Conservation (phyloP, 768 basidiomycete species). For the Termitomyces sp. region DNA sequence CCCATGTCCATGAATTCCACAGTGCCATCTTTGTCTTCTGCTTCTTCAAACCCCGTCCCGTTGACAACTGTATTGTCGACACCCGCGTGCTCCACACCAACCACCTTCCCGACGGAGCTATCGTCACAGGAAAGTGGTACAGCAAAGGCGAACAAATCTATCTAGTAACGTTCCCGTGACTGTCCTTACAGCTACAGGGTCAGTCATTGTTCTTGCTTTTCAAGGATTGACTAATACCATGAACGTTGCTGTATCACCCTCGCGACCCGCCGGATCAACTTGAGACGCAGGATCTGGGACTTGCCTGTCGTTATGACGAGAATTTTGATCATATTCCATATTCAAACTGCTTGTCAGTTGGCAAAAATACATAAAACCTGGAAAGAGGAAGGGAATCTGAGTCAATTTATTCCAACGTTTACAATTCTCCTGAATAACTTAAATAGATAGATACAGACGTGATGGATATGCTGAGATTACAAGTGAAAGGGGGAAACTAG, state of each 20-base stretch:
- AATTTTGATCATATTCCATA: background rate
- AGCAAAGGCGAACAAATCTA: background rate
- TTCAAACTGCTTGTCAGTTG: background rate
- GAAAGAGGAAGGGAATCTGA: background rate
- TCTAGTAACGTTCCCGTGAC: background rate
- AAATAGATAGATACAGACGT: background rate
- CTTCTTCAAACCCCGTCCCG: background rate
- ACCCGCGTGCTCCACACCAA: background rate
- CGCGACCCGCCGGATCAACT: background rate
- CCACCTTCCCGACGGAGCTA: too few relatives aligned
- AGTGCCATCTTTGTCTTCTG: background rate
- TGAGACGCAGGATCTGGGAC: background rate
- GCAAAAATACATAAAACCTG: background rate
- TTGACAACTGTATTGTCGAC: background rate
- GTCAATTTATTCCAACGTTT: background rate
- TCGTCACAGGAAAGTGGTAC: too few relatives aligned
- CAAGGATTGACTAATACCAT: slow-evolving; percentile 8
- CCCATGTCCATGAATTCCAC: background rate
- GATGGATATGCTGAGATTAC: background rate
- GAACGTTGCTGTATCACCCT: background rate
- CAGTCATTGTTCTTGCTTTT: slow-evolving; percentile 9
- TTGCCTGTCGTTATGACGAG: background rate
- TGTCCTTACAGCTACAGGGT: slow-evolving; percentile 12
- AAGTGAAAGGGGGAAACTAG: slow-evolving; percentile 19
- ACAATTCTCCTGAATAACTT: background rate